Evolutionary conservation across 768 basidiomycete species (phyloP).

Genomic region (Termitomyces heimii): DNA sequence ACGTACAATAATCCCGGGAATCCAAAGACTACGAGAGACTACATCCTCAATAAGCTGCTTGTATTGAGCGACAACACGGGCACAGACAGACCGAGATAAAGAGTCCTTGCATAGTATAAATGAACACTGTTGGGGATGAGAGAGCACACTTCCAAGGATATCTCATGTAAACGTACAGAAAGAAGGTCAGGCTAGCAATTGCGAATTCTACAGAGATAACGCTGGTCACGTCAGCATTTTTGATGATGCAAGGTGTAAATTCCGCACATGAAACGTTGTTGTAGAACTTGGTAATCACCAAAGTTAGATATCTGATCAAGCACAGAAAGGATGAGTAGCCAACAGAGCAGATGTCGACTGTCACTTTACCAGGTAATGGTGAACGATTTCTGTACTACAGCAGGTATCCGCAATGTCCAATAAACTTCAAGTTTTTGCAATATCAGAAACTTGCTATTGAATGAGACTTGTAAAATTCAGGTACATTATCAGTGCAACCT

Average conservation of each 20-base stretch:
- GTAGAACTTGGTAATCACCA: not conserved
- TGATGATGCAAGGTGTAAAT: not conserved
- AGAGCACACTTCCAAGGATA: fast-evolving
- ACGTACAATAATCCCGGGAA: not conserved
- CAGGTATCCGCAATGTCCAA: constrained; percentile 12
- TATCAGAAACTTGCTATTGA: not conserved
- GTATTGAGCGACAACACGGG: not conserved
- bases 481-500: not conserved
- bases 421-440: not conserved
- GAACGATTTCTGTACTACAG: constrained; percentile 7
- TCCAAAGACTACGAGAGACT: not conserved
- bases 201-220: not conserved
- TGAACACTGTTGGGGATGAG: not conserved
- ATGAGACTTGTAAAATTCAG: not conserved
- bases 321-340: not conserved
- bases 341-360: not conserved
- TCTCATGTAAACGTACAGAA: constrained; percentile 1
- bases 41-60: not conserved
- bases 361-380: constrained; percentile 9
- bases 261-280: not conserved
- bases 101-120: not conserved
- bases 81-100: not conserved
- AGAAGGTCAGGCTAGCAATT: not conserved
- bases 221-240: not conserved
- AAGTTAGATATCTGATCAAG: constrained; percentile 1